Evolutionary conservation across 805 yeast species (phyloP), one percentile per base, ranked within the genome.

Genomic region (Suhomyces xylopsoci): DNA sequence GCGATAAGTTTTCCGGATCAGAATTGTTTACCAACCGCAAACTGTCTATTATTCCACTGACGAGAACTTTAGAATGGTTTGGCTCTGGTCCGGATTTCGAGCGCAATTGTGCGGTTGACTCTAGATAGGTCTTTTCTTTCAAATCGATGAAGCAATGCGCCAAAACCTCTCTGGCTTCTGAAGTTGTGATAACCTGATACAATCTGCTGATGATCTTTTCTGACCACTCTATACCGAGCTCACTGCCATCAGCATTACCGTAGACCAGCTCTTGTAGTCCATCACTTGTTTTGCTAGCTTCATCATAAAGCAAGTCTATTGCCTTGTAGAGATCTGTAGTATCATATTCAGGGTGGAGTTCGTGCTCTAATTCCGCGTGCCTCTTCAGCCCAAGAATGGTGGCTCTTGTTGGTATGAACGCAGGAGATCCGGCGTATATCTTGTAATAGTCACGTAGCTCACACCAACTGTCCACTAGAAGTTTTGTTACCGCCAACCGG

Each of bases 11-110:
- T 5, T 48, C 8, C 9, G 48, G 46, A 19, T 62, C 54, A 1
- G 51, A 15, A 3, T 28, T 26, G 40, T 67, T 57, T 3, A 41
- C 17, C 1, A 70, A 17, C 42, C 53, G 52, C 15, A 84, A 54
- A 54, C 78, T 78, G 64, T 86, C 92, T 24, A 85, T 78, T 1
- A 87, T 71, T 1, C 92, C 94, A 61, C 88, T 83, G 6, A 85
- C 74, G 20, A 84, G 63, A 1, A 82, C 71, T 46, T 54, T 53
- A 19, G 19, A 19, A 50, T 45, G 14, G 19, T 43, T 47, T 15
- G 28, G 30, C 10, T 12, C 19, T 3, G 45, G 52, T 14, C 32
- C 46, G 6, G 32, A 20, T 25, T 24, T n/a, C 7, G 14, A 6
- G 6, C n/a, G 43, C 9, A 51, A 19, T n/a, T 43, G 51, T 3